Base-by-base conservation (phyloP, 352 stramenopile species). In the Phytophthora syringae region DNA sequence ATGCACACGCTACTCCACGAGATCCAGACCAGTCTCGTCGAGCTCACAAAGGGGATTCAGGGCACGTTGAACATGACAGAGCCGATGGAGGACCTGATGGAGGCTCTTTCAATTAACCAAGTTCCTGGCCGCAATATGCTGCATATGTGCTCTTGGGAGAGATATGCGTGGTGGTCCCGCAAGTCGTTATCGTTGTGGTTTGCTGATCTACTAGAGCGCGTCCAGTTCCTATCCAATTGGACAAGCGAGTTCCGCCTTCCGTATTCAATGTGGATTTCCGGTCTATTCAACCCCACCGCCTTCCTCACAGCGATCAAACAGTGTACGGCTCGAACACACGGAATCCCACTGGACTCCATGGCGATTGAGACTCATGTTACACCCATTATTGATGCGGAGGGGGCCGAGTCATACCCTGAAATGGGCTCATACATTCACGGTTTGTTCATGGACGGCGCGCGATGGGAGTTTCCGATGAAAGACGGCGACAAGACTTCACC, bases 351-450 rank as follows among this genome's bases (percentile, higher is more conserved):
- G 24, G 94, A 99, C 58, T 82, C 94, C 12, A 97, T 98, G 83
- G 94, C 89, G 10, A 97, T 97, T 37, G 95, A 98, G 65, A 98
- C 94, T n/a, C 92, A 99, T 60, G 74, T 98, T 10, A 97, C 90
- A 20, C 95, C 79, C 1, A 86, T 96, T 32, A 60, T 68, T 32
- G 60, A 69, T 13, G 51, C 74, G 2, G 87, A 89, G 16, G 79
- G 80, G 22, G 75, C 67, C 10, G 92, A 98, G 64, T 78, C 67
- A 28, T 82, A 90, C 44, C 67, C 84, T 2, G 84, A 93, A 44
- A 89, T 88, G 77, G 97, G 97, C 6, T 84, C 89, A 1, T 99
- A 98, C 51, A 86, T 98, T 44, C 93, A 98, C 61, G 97, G 96
- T 16, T 62, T 99, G 10, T 98, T 89, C 71, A 84, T 99, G 39